Conservation (phyloP, 441 rosid species). For the Corymbia citriodora region DNA sequence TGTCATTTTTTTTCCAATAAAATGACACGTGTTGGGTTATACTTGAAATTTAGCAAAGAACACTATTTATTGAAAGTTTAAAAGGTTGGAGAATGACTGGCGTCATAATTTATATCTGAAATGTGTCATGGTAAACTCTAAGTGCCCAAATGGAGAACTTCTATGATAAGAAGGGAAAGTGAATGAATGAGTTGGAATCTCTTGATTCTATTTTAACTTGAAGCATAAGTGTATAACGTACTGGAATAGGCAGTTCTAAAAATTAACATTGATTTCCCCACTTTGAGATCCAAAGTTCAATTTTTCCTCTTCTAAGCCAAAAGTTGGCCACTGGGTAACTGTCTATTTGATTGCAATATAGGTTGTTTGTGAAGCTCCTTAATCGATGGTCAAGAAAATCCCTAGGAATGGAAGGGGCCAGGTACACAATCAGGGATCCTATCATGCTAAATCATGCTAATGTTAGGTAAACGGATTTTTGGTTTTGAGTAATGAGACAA, state of each 20-base stretch:
- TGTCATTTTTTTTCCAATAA: not conserved
- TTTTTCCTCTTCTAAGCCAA: not conserved
- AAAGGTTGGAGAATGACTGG: not conserved
- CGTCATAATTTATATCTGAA: not conserved
- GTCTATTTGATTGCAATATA: not conserved
- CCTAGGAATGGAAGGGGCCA: not conserved
- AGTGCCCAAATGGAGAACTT: not conserved
- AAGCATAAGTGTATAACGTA: not conserved
- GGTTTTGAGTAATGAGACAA: not conserved
- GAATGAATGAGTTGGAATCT: not conserved
- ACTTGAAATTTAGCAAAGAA: not conserved
- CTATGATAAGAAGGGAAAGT: not conserved
- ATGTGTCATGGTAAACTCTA: not conserved
- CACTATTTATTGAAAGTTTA: not conserved
- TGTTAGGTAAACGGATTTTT: not conserved
- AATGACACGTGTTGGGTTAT: not conserved
- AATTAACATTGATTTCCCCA: not conserved
- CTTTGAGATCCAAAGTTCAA: not conserved
- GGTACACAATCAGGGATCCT: not conserved
- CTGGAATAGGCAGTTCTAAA: not conserved
- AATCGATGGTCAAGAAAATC: not conserved
- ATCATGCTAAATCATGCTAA: not conserved
- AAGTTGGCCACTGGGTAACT: not conserved
- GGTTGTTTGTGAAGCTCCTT: not conserved
- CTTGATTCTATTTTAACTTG: not conserved